These are phyloP conservation scores for Lumnitzera littorea DNA, from an alignment of 345 rosid genomes.

Conservation along the genomic window DNA sequence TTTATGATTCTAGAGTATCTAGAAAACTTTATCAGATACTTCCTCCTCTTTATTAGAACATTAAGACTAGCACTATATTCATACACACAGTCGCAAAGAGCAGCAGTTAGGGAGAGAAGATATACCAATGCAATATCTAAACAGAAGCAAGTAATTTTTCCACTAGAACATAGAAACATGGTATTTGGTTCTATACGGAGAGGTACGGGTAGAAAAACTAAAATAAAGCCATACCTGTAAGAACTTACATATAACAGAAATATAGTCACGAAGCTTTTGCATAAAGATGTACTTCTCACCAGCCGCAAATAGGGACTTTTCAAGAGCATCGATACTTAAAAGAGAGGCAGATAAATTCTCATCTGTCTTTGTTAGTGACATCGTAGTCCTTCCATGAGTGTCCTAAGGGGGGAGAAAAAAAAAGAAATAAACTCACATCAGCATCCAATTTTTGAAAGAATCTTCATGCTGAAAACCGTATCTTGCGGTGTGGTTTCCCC, in stretches of 20 bases:
- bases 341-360: conserved; percentile 85
- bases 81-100: too few relatives aligned
- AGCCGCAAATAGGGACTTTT: conserved; percentile 69
- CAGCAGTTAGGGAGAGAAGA: too few relatives aligned
- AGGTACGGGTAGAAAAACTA: conserved; percentile 11
- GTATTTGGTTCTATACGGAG: background rate
- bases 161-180: background rate
- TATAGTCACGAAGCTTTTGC: conserved; percentile 96
- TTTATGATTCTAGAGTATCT: too few relatives aligned
- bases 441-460: too few relatives aligned
- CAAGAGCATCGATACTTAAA: conserved; percentile 65
- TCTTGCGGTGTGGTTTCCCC: too few relatives aligned
- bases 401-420: conserved; percentile 42
- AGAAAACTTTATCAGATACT: too few relatives aligned
- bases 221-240: conserved; percentile 77
- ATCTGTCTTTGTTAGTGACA: conserved; percentile 59
- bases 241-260: conserved; percentile 92
- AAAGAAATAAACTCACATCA: background rate
- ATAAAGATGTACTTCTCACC: conserved; percentile 98
- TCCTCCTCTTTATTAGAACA: too few relatives aligned
- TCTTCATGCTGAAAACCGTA: too few relatives aligned
- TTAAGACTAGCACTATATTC: too few relatives aligned
- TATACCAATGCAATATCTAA: too few relatives aligned
- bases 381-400: conserved; percentile 57
- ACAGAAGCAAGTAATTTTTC: background rate